Evolutionary conservation across 371 early-diverging fungal species (phyloP).

Genomic region (Lichtheimia corymbifera): DNA sequence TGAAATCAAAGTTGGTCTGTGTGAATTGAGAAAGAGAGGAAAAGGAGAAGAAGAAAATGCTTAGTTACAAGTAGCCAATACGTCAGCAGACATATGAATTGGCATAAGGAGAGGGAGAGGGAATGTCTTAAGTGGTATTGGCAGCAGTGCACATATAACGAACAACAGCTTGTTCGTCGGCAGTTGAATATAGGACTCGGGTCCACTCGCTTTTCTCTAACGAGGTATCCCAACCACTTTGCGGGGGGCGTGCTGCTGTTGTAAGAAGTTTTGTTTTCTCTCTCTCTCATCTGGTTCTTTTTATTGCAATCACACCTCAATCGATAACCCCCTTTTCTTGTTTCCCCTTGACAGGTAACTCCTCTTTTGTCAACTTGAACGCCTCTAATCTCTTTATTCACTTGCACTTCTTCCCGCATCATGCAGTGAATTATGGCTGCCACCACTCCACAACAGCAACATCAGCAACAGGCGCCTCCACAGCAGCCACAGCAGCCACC

Average conservation of each 20-base stretch:
- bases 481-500: slow-evolving; percentile 17
- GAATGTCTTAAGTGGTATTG: too few relatives aligned
- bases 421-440: slow-evolving; percentile 23
- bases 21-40: too few relatives aligned
- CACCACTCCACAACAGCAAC: slow-evolving; percentile 24
- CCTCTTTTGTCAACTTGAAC: background rate
- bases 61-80: too few relatives aligned
- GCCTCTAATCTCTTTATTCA: background rate
- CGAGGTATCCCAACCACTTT: too few relatives aligned
- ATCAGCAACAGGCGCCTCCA: slow-evolving; percentile 17
- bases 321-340: background rate
- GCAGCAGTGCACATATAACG: too few relatives aligned
- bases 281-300: slow-evolving; percentile 3
- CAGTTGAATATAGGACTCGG: too few relatives aligned
- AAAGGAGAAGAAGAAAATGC: too few relatives aligned
- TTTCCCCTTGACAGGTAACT: slow-evolving; percentile 8
- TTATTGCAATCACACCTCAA: background rate
- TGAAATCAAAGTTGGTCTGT: too few relatives aligned
- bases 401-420: background rate
- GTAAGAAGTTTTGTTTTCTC: slow-evolving; percentile 1
- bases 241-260: background rate
- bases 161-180: too few relatives aligned
- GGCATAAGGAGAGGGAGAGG: too few relatives aligned
- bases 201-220: too few relatives aligned
- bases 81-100: too few relatives aligned